These are phyloP conservation scores for Ustilago cynodontis DNA, from an alignment of 1,284 basidiomycete genomes.

Conservation along the genomic window DNA sequence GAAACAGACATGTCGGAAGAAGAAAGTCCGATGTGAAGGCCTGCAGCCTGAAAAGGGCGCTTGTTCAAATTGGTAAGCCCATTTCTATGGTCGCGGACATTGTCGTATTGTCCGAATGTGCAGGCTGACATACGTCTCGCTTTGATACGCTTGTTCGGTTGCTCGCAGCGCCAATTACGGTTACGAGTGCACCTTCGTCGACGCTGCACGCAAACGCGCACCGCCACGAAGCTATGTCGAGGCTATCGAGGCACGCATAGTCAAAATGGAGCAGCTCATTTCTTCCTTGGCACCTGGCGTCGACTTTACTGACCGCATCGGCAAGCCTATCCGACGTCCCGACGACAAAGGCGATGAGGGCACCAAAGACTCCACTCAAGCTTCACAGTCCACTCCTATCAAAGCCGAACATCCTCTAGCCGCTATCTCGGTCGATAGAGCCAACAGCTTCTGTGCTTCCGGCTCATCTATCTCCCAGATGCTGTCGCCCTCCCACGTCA, in stretches of 20 bases:
- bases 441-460: constrained; percentile 20
- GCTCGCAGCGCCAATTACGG: constrained; percentile 54
- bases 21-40: constrained; percentile 65
- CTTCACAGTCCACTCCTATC: not conserved
- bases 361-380: not conserved
- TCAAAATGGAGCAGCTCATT: constrained; percentile 59
- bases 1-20: constrained; percentile 59
- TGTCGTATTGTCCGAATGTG: not conserved
- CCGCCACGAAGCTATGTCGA: constrained; percentile 59
- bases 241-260: constrained; percentile 63
- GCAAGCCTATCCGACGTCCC: constrained; percentile 55
- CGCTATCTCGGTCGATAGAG: constrained; percentile 12
- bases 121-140: not conserved
- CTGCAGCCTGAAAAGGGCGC: constrained; percentile 55
- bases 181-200: constrained; percentile 63
- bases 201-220: constrained; percentile 49
- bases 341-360: constrained; percentile 54
- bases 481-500: constrained; percentile 37
- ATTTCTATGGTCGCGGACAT: not conserved
- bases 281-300: constrained; percentile 56
- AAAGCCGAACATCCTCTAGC: not conserved
- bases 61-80: constrained; percentile 58
- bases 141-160: not conserved
- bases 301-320: constrained; percentile 61
- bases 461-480: constrained; percentile 20